A percentile compares a stretch with the other conserved stretches of the same genome.
Conservation (phyloP, 352 stramenopile species). For the Hyaloperonospora brassicae region DNA sequence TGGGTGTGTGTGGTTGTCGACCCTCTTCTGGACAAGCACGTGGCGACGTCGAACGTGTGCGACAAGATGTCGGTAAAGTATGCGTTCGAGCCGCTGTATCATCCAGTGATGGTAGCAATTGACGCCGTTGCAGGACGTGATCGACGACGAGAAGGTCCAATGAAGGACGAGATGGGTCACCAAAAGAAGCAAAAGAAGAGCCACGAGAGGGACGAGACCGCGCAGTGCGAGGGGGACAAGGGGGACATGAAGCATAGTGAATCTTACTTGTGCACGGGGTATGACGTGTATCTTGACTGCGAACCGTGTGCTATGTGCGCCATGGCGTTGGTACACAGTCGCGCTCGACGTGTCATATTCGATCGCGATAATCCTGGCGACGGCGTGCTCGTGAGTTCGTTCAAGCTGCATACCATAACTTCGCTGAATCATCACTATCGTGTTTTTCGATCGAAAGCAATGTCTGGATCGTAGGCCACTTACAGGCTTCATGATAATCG, state of each 20-base stretch:
- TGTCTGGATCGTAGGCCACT: conserved; percentile 3
- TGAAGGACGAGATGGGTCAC: conserved; percentile 7
- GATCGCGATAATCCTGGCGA: conserved; percentile 36
- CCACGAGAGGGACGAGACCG: conserved; percentile 1
- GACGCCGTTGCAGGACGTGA: conserved; percentile 59
- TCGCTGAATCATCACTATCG: conserved; percentile 87
- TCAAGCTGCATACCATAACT: conserved; percentile 73
- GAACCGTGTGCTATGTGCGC: conserved; percentile 87
- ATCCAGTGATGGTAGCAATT: conserved; percentile 63
- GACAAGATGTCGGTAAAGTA: conserved; percentile 17
- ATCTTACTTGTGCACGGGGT: conserved; percentile 85
- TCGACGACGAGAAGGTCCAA: conserved; percentile 27
- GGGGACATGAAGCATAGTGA: conserved; percentile 18
- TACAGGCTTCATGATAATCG: conserved; percentile 1
- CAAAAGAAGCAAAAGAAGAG: conserved; percentile 33
- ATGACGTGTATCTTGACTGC: conserved; percentile 78
- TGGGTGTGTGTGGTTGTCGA: conserved; percentile 52
- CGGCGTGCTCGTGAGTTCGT: conserved; percentile 54
- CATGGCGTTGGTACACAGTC: conserved; percentile 86
- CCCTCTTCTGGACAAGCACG: conserved; percentile 20
- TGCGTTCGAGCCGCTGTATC: conserved; percentile 46
- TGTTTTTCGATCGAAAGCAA: conserved; percentile 49
- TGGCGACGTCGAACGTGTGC: conserved; percentile 27
- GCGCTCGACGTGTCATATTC: conserved; percentile 75
- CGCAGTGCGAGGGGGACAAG: neutral